A percentile compares a stretch with the other conserved stretches of the same genome.
Evolutionary conservation across 805 yeast genomes (phyloP).

Genomic region (Yarrowia porcina): DNA sequence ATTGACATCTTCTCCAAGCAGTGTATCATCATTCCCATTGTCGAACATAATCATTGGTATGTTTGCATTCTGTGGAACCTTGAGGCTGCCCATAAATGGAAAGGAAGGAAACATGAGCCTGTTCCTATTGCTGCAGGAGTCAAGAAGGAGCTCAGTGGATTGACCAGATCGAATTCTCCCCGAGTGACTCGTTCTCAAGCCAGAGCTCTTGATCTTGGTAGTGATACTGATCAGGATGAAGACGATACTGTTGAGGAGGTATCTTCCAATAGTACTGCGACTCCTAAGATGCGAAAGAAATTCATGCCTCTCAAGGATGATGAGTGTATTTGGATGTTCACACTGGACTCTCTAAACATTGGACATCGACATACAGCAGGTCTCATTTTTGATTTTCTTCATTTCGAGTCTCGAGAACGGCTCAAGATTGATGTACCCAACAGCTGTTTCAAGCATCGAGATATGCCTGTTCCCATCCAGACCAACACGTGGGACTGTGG

Average conservation of each 20-base stretch:
- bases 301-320: not conserved
- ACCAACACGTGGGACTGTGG: constrained; percentile 94
- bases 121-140: not conserved
- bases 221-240: not conserved
- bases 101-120: not conserved
- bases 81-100: constrained; percentile 27
- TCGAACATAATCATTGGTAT: constrained; percentile 83
- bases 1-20: constrained; percentile 58
- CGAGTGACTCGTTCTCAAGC: not conserved
- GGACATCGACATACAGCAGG: constrained; percentile 25
- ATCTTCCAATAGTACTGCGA: not conserved
- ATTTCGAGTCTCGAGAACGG: constrained; percentile 48
- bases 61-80: constrained; percentile 66
- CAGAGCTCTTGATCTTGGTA: not conserved
- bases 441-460: constrained; percentile 43
- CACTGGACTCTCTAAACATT: constrained; percentile 70
- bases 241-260: not conserved
- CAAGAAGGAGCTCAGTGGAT: not conserved
- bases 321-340: constrained; percentile 39
- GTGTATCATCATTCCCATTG: constrained; percentile 73
- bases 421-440: too few species aligned
- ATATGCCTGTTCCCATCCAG: constrained; percentile 72
- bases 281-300: not conserved
- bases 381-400: constrained; percentile 34
- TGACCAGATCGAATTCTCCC: not conserved